Percentiles rank a stretch among this genome's conserved stretches.
Conservation (phyloP, 306 rosid genomes). For the Cicer yamashitae region DNA sequence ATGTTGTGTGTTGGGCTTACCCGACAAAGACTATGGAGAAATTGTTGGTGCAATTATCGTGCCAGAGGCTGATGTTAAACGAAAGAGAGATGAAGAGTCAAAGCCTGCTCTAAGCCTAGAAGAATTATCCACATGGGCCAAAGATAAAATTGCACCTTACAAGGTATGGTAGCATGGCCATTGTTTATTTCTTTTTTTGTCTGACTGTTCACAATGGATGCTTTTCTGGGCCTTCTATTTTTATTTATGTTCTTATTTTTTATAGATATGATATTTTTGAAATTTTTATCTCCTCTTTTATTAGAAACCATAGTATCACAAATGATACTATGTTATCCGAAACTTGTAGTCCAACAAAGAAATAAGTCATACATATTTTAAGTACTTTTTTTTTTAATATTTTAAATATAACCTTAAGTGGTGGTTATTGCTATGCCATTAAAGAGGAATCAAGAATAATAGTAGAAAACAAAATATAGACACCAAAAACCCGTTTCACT, state of each 20-base stretch:
- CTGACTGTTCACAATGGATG: not conserved
- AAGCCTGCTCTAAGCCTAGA: conserved; percentile 65
- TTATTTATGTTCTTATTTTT: not conserved
- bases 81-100: conserved; percentile 57
- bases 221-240: not conserved
- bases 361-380: not conserved
- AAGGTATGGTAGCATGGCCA: conserved; percentile 62
- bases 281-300: not conserved
- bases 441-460: not conserved
- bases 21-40: conserved; percentile 86
- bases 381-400: not conserved
- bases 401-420: not conserved
- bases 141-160: conserved; percentile 90
- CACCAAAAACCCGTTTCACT: not conserved
- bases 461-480: not conserved
- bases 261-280: not conserved
- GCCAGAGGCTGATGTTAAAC: conserved; percentile 54
- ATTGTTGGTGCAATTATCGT: conserved; percentile 77
- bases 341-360: not conserved
- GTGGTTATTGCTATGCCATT: not conserved
- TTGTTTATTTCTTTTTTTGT: not conserved
- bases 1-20: conserved; percentile 91
- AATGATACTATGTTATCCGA: not conserved
- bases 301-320: not conserved
- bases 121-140: conserved; percentile 78